Evolutionary conservation across 2,329 filamentous ascomycete genomes (phyloP), one percentile per base, ranked within the genome.

Genomic region (Cladosporium sp.): DNA sequence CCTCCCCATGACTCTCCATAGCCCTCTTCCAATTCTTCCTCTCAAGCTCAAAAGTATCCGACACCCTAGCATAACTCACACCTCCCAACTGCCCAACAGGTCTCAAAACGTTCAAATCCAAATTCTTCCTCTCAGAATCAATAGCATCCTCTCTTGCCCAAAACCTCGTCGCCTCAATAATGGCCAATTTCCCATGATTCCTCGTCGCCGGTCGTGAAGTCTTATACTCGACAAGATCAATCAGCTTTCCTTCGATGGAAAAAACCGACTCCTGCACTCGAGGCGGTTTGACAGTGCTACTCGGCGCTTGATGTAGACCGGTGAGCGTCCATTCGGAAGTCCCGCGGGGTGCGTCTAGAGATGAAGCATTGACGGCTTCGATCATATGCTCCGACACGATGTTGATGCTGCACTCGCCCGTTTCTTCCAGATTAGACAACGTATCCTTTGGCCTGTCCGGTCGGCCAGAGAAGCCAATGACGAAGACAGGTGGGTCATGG

Each of bases 71-170:
- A 65, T 95, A 96, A 0, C 85, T 85, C 59, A 95, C 94, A 1
- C 92, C 92, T 22, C 92, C 92, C 20, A 96, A 62, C 30, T 91
- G 80, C 55, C 81, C 82, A 12, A 95, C 77, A 0, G 92, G 89
- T 55, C 80, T 80, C 50, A 96, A 69, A 7, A 94, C 76, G 71
- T 84, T 48, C 12, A 32, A 86, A 51, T 96, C 74, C 33, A 88
- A 60, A 57, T 82, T 88, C 62, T 75, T 78, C 7, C 89, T 83
- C 63, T 87, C 81, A 63, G 86, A 81, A 60, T 95, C 88, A 54
- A 95, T 73, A 2, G 89, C 90, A 70, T 96, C 91, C 65, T 94
- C 88, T 48, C 91, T 73, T 2, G 84, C 89, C 89, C 91, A 96
- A 64, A 96, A 95, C 22, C 84, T 77, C 25, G 86, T 83, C 0